phyloP scores from a whole-genome alignment of 2,329 filamentous ascomycete species.

The Penicillium sp. region DNA sequence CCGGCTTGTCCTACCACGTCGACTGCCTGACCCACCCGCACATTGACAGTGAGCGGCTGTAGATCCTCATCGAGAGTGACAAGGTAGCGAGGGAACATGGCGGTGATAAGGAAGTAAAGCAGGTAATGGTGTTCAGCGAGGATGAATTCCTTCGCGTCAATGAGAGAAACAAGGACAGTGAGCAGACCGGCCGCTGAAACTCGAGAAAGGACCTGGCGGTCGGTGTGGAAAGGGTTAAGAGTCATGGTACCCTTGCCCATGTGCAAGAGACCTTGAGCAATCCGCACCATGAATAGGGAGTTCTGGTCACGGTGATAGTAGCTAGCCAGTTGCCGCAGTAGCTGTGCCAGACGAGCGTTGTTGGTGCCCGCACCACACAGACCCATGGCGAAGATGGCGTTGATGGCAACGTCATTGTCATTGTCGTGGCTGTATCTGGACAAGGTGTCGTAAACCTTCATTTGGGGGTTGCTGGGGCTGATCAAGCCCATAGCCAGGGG shows the following conservation, averaged over 20 bases:
- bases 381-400: conserved; percentile 99
- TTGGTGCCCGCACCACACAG: conserved; percentile 95
- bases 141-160: conserved; percentile 87
- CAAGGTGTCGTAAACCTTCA: conserved; percentile 99
- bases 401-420: conserved; percentile 96
- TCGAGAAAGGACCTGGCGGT: conserved; percentile 88
- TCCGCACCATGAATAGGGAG: conserved; percentile 97
- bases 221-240: conserved; percentile 98
- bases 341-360: conserved; percentile 91
- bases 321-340: conserved; percentile 89
- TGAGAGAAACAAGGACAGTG: conserved; percentile 85
- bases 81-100: conserved; percentile 95
- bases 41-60: conserved; percentile 90
- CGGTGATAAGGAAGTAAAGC: conserved; percentile 93
- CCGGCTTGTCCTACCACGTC: conserved; percentile 97
- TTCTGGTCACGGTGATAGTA: conserved; percentile 98
- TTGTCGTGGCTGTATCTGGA: conserved; percentile 98
- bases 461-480: conserved; percentile 96
- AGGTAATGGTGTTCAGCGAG: conserved; percentile 79
- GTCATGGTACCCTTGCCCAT: conserved; percentile 99
- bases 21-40: conserved; percentile 94
- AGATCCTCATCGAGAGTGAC: conserved; percentile 94
- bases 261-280: conserved; percentile 93
- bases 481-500: conserved; percentile 95
- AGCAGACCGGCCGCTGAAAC: conserved; percentile 87